A percentile compares a stretch with the other conserved stretches of the same genome.
These are phyloP conservation scores for Triticum turgidum DNA, from an alignment of 176 grass and related monocot species.

Conservation along the genomic window DNA sequence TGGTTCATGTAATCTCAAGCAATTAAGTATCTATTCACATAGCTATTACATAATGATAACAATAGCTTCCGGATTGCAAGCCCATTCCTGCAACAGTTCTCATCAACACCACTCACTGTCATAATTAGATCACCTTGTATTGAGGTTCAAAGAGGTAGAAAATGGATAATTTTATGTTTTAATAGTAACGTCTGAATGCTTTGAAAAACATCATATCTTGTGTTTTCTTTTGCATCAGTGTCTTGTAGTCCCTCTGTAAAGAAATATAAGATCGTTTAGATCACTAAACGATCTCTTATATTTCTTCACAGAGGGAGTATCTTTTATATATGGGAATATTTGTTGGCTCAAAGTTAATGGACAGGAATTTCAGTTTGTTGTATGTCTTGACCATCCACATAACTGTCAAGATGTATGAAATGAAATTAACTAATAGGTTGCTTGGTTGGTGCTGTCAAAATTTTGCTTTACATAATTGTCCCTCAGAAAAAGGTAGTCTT, in stretches of 20 bases:
- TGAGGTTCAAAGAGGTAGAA: constrained; percentile 2
- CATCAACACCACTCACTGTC: not conserved
- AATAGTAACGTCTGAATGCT: not conserved
- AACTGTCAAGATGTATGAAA: no score
- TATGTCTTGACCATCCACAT: not conserved
- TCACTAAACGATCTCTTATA: no score
- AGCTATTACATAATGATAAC: not conserved
- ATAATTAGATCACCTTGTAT: not conserved
- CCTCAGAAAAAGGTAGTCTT: not conserved
- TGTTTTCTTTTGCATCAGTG: not conserved
- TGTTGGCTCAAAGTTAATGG: not conserved
- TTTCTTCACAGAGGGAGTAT: not conserved
- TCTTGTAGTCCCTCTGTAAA: not conserved
- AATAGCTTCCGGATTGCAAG: not conserved
- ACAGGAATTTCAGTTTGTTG: not conserved
- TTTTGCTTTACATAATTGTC: not conserved
- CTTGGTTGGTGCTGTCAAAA: not conserved
- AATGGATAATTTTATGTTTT: not conserved
- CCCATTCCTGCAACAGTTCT: not conserved
- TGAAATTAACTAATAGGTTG: not conserved
- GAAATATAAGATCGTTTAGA: no score
- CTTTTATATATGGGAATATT: not conserved
- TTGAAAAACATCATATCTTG: not conserved
- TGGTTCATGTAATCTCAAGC: not conserved
- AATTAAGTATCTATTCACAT: not conserved